Evolutionary conservation across 345 rosid genomes (phyloP).

Genomic region (Atalantia buxifolia): DNA sequence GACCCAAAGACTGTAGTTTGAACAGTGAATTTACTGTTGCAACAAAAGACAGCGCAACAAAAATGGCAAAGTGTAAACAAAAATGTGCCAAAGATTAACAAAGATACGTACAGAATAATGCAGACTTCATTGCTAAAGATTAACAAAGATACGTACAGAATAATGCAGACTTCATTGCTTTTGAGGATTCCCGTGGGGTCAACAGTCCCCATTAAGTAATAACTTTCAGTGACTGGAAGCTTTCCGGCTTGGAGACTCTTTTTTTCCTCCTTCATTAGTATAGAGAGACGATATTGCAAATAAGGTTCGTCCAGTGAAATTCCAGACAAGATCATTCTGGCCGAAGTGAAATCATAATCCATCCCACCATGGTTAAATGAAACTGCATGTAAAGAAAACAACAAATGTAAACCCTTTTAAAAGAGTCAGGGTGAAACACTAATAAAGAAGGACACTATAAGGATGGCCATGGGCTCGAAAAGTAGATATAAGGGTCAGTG

Average conservation of each 20-base stretch:
- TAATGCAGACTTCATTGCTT: slow-evolving; percentile 71
- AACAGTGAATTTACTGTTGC: neutral
- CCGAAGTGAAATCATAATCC: slow-evolving; percentile 48
- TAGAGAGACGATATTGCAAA: slow-evolving; percentile 44
- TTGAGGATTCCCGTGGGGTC: slow-evolving; percentile 71
- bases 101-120: slow-evolving; percentile 60
- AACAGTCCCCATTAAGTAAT: slow-evolving; percentile 80
- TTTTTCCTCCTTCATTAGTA: slow-evolving; percentile 38
- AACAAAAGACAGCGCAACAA: neutral
- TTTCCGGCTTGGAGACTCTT: slow-evolving; percentile 54
- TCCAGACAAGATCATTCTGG: slow-evolving; percentile 59
- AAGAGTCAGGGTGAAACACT: neutral
- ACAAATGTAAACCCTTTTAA: neutral
- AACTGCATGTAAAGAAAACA: slow-evolving; percentile 33
- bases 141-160: slow-evolving; percentile 47
- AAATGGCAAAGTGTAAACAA: neutral
- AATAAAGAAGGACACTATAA: neutral
- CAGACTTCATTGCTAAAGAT: slow-evolving; percentile 56
- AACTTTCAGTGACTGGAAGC: slow-evolving; percentile 61
- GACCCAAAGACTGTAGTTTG: neutral
- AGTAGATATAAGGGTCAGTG: neutral
- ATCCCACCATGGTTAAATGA: slow-evolving; percentile 41
- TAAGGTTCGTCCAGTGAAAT: slow-evolving; percentile 69
- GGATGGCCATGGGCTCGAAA: neutral
- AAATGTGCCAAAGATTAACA: neutral